phyloP scores from a whole-genome alignment of 257 asterid species.

The Gynochthodes officinalis region DNA sequence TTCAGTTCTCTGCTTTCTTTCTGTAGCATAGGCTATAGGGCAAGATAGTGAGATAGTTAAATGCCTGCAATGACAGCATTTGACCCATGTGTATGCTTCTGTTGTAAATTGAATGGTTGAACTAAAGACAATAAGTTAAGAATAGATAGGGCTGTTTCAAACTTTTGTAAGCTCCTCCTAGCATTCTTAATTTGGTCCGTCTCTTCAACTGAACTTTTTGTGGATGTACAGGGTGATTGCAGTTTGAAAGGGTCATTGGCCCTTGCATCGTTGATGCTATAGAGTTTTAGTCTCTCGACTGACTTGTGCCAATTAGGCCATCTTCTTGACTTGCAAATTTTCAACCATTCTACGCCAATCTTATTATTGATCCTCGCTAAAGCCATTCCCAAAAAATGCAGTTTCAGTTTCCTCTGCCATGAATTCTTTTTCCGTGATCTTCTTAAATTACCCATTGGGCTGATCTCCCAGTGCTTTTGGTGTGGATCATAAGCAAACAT shows the following conservation, averaged over 20 bases:
- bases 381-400: not conserved
- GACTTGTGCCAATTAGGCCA: too few relatives aligned
- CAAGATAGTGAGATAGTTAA: constrained; percentile 8
- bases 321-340: not conserved
- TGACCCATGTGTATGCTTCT: constrained; percentile 14
- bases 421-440: not conserved
- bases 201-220: not conserved
- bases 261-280: not conserved
- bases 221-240: not conserved
- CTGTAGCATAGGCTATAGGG: constrained; percentile 11
- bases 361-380: not conserved
- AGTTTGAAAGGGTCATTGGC: not conserved
- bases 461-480: too few relatives aligned
- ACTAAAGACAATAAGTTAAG: constrained; percentile 1
- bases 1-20: not conserved
- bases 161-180: constrained; percentile 4
- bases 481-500: not conserved
- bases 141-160: constrained; percentile 8
- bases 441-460: not conserved
- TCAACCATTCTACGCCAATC: not conserved
- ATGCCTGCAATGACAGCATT: not conserved
- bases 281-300: not conserved
- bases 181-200: not conserved
- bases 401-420: not conserved
- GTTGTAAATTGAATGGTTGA: constrained; percentile 20